phyloP scores from a whole-genome alignment of 2,329 filamentous ascomycete species.

The Metarhizium anisopliae region DNA sequence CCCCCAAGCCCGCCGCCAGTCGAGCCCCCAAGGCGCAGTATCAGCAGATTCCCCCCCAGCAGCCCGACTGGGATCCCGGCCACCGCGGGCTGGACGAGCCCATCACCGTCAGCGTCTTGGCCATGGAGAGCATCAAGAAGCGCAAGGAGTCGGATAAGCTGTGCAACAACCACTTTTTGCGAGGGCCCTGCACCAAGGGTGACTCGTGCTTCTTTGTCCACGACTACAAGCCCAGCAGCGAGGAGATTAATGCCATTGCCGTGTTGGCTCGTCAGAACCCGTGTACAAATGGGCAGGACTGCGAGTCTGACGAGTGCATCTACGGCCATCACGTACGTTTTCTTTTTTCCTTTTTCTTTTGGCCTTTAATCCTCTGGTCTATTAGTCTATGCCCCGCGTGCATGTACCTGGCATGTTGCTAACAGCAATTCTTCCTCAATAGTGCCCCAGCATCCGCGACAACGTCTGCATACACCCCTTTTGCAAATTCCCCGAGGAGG shows the following conservation, averaged over 20 bases:
- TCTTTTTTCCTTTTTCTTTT: not conserved
- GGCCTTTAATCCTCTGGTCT: not conserved
- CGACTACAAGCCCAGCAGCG: constrained; percentile 40
- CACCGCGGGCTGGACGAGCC: constrained; percentile 45
- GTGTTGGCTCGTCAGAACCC: constrained; percentile 49
- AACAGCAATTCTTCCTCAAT: not conserved
- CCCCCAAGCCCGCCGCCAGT: constrained; percentile 14
- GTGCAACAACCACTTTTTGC: constrained; percentile 54
- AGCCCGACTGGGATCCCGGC: constrained; percentile 42
- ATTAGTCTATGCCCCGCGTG: not conserved
- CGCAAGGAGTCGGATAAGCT: constrained; percentile 46
- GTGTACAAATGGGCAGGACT: constrained; percentile 49
- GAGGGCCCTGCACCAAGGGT: constrained; percentile 46
- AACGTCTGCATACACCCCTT: constrained; percentile 43
- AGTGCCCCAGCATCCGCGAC: constrained; percentile 46
- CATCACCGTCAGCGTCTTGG: constrained; percentile 34
- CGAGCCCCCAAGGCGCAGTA: constrained; percentile 8
- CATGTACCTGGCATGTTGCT: not conserved
- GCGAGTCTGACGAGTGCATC: constrained; percentile 47
- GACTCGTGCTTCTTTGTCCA: constrained; percentile 50
- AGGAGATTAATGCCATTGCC: constrained; percentile 48
- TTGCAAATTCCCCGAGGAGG: constrained; percentile 44
- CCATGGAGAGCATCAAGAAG: constrained; percentile 47
- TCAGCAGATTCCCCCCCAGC: constrained; percentile 17
- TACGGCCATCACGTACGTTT: constrained; percentile 52